These are phyloP conservation scores for Sporopachydermia lactativora DNA, from an alignment of 805 yeast genomes.

Conservation along the genomic window DNA sequence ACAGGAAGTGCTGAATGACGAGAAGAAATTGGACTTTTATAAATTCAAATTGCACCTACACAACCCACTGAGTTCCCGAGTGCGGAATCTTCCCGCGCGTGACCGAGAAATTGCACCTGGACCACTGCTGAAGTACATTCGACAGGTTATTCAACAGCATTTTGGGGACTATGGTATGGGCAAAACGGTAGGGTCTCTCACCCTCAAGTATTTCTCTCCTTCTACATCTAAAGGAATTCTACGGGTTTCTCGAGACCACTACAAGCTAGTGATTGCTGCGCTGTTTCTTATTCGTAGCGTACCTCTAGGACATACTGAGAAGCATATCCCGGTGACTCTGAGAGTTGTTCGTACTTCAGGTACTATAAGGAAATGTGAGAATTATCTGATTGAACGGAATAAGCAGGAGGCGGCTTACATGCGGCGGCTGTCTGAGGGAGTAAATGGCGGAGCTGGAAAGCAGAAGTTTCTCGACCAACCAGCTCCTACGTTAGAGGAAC, in stretches of 20 bases:
- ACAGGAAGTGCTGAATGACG: conserved; percentile 7
- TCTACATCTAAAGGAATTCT: conserved; percentile 76
- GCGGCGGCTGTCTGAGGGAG: conserved; percentile 17
- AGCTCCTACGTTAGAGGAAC: too few relatives aligned
- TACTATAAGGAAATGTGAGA: conserved; percentile 74
- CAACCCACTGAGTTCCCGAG: conserved; percentile 3
- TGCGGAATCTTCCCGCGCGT: conserved; percentile 13
- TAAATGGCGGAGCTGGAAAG: neutral
- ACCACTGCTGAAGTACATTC: conserved; percentile 35
- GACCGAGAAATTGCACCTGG: conserved; percentile 28
- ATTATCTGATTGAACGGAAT: conserved; percentile 42
- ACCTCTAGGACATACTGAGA: conserved; percentile 30
- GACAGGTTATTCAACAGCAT: conserved; percentile 40
- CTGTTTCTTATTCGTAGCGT: conserved; percentile 33
- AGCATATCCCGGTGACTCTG: conserved; percentile 32
- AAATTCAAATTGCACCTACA: neutral
- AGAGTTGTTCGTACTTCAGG: conserved; percentile 67
- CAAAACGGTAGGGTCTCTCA: conserved; percentile 39
- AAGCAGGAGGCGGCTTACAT: conserved; percentile 10
- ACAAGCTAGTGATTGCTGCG: conserved; percentile 51
- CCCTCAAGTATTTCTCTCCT: conserved; percentile 67
- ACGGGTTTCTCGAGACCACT: conserved; percentile 56
- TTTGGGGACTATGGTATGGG: conserved; percentile 78
- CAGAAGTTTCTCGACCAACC: too few relatives aligned
- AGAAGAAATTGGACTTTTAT: neutral